Percentiles rank a stretch among this genome's conserved stretches.
These are phyloP conservation scores for Heliamphora pulchella DNA, from an alignment of 179 eudicot species.

Conservation along the genomic window DNA sequence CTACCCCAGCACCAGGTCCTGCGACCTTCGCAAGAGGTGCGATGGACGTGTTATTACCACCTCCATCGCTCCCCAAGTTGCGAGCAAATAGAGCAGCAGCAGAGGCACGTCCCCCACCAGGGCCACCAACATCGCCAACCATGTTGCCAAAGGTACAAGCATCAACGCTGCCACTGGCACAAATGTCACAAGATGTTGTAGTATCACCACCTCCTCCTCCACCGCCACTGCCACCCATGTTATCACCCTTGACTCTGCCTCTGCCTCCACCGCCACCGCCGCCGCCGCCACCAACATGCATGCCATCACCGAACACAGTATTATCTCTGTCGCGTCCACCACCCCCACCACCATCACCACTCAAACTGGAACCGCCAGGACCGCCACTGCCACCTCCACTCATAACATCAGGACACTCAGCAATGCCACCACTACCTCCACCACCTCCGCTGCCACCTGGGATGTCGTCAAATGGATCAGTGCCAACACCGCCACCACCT, in stretches of 20 bases:
- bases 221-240: slow-evolving; percentile 17
- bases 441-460: slow-evolving; percentile 43
- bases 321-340: slow-evolving; percentile 16
- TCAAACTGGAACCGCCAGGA: slow-evolving; percentile 19
- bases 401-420: neutral
- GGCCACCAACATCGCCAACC: slow-evolving; percentile 14
- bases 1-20: slow-evolving; percentile 16
- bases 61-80: slow-evolving; percentile 19
- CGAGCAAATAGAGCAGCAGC: slow-evolving; percentile 16
- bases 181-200: neutral
- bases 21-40: slow-evolving; percentile 24
- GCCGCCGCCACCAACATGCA: slow-evolving; percentile 18
- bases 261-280: neutral
- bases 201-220: slow-evolving; percentile 19
- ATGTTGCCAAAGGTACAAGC: slow-evolving; percentile 16
- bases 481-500: slow-evolving; percentile 36
- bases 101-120: slow-evolving; percentile 3
- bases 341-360: slow-evolving; percentile 32
- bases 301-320: neutral
- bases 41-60: slow-evolving; percentile 12
- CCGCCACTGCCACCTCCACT: slow-evolving; percentile 55
- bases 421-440: slow-evolving; percentile 35
- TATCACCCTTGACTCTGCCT: slow-evolving; percentile 1
- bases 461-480: slow-evolving; percentile 15
- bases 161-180: slow-evolving; percentile 23